Evolutionary conservation across 768 basidiomycete genomes (phyloP), one percentile per base, ranked within the genome.

Genomic region (Rhodotorula toruloides): DNA sequence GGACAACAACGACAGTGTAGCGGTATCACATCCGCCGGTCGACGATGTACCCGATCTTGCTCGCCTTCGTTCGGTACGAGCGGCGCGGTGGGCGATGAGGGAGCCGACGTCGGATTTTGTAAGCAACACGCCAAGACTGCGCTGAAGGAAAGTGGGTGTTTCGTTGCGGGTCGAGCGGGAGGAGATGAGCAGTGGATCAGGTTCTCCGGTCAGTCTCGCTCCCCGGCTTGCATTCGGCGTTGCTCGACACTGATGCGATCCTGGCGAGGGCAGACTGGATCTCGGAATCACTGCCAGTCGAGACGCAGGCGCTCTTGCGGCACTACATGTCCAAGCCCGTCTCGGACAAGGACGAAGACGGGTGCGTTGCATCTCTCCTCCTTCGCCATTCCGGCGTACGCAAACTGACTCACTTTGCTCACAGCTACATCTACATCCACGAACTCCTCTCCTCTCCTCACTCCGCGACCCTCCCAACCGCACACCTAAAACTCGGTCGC

Each of bases 381-480:
- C 29, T 11, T 9, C 31, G 34, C 34, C 14, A 8, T 37, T 29
- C 19, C 7, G 2, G 32, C 31, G 12, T 9, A 9, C 27, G 31
- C 31, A 37, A 3, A 54, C 52, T 54, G 36, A 54, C 21, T 10
- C 52, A 4, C 25, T 7, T 16, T 8, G 1, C 2, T 7, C 19
- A 19, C 44, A 70, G 68, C 10, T 70, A 55, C 44, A 50, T 70
- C 31, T 70, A 70, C 65, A 37, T 65, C 12, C 61, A 70, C 52
- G 64, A 70, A 44, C 58, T 70, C 31, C 31, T 65, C 54, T 47
- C 19, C 22, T 36, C 50, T 17, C n/a, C 29, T 34, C 10, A 9
- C 27, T 40, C 27, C 34, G 11, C 8, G 10, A 1, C 25, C 6
- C 16, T 10, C 1, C 14, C 21, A 6, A 5, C 9, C 1, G 31